Evolutionary conservation across 2,329 filamentous ascomycete genomes (phyloP).

Genomic region (Botrytis elliptica): DNA sequence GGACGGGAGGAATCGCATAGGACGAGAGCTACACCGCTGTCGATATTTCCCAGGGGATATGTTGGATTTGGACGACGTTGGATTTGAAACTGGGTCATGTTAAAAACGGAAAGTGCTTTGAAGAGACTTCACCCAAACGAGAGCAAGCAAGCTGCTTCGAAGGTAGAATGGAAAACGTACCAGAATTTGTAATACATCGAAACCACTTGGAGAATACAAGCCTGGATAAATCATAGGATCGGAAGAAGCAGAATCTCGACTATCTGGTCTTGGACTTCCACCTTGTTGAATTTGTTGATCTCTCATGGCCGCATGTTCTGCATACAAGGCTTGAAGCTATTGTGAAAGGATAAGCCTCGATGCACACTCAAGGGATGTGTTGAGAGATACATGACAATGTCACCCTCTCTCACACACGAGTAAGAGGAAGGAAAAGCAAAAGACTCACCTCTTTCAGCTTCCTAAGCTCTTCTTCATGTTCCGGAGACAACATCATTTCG

Average conservation of each 20-base stretch:
- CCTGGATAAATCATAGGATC: slow-evolving; percentile 56
- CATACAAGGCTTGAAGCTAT: slow-evolving; percentile 14
- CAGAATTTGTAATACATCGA: slow-evolving; percentile 56
- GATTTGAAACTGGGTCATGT: slow-evolving; percentile 46
- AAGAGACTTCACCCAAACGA: background rate
- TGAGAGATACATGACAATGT: background rate
- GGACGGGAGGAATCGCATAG: slow-evolving; percentile 88
- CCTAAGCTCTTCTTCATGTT: slow-evolving; percentile 25
- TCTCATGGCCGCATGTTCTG: background rate
- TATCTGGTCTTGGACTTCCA: background rate
- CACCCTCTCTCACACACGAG: background rate
- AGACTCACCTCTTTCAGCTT: slow-evolving; percentile 27
- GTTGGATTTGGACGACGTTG: slow-evolving; percentile 77
- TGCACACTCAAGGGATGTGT: background rate
- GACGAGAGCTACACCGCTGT: slow-evolving; percentile 90
- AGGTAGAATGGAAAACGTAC: slow-evolving; percentile 42
- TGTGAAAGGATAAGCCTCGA: background rate
- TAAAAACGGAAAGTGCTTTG: background rate
- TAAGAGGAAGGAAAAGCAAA: background rate
- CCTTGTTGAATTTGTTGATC: background rate
- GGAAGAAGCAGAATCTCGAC: slow-evolving; percentile 3
- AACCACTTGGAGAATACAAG: slow-evolving; percentile 54
- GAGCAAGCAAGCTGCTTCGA: background rate
- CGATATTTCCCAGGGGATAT: slow-evolving; percentile 85
- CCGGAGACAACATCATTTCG: slow-evolving; percentile 18